Conservation (phyloP, 1,139 yeast species). For the Debaryomyces coudertii region DNA sequence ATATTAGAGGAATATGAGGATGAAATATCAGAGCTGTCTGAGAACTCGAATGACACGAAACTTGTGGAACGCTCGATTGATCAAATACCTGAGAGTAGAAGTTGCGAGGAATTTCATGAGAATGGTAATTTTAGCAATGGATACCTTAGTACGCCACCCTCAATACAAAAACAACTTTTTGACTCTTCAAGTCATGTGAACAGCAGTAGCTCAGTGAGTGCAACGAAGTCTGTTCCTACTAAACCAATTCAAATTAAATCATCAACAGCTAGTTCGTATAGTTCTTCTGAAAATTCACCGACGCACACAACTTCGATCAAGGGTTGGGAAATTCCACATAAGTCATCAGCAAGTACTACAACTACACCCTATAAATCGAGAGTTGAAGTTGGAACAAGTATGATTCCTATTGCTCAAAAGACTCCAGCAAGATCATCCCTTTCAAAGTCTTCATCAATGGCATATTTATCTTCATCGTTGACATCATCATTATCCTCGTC, state of each 20-base stretch:
- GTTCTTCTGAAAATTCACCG: conserved; percentile 36
- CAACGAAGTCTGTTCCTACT: conserved; percentile 8
- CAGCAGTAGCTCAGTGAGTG: not conserved
- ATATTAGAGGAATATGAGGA: conserved; percentile 7
- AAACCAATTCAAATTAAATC: conserved; percentile 37
- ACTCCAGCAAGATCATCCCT: conserved; percentile 25
- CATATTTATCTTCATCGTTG: conserved; percentile 47
- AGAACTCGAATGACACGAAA: not conserved
- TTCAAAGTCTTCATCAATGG: conserved; percentile 45
- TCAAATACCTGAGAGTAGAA: conserved; percentile 5
- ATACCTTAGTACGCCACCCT: not conserved
- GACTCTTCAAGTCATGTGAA: not conserved
- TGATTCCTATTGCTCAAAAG: conserved; percentile 28
- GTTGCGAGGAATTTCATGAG: not conserved
- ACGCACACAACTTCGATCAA: conserved; percentile 30
- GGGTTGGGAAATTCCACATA: conserved; percentile 51
- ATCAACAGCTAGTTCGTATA: conserved; percentile 18
- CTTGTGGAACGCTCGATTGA: not conserved
- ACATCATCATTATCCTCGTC: conserved; percentile 41
- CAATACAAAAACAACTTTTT: not conserved
- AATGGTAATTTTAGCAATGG: not conserved
- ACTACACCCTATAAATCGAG: conserved; percentile 21
- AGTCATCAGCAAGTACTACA: conserved; percentile 30
- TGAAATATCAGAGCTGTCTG: not conserved
- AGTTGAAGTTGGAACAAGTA: conserved; percentile 20